These are phyloP conservation scores for Cladosporium austrohemisphaericum DNA, from an alignment of 2,329 filamentous ascomycete species.

Conservation along the genomic window DNA sequence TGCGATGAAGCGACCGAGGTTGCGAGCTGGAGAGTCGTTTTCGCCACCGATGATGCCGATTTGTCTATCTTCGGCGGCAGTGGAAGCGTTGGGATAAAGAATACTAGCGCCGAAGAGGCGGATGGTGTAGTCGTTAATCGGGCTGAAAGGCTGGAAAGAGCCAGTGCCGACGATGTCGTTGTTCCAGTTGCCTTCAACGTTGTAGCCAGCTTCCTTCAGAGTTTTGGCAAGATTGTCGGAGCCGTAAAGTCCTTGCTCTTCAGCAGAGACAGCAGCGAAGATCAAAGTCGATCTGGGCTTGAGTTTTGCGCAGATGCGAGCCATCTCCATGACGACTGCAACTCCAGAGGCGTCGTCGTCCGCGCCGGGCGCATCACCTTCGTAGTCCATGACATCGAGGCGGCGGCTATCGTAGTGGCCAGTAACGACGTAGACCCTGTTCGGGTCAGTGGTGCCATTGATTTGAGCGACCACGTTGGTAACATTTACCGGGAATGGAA, in stretches of 20 bases:
- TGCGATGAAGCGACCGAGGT: conserved; percentile 53
- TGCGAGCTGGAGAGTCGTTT: conserved; percentile 54
- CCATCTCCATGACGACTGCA: conserved; percentile 54
- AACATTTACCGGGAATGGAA: conserved; percentile 51
- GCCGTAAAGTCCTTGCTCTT: conserved; percentile 56
- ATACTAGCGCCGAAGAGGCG: conserved; percentile 49
- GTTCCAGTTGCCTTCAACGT: conserved; percentile 57
- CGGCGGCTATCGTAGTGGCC: conserved; percentile 56
- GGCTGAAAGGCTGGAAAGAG: conserved; percentile 37
- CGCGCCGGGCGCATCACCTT: conserved; percentile 53
- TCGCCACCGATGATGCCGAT: conserved; percentile 48
- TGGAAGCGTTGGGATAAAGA: conserved; percentile 47
- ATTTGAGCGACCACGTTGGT: conserved; percentile 53
- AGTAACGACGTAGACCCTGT: conserved; percentile 51
- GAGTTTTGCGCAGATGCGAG: conserved; percentile 48
- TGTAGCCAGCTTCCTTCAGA: conserved; percentile 48
- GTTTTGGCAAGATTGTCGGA: conserved; percentile 51
- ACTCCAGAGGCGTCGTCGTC: conserved; percentile 58
- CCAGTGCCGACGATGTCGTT: conserved; percentile 55
- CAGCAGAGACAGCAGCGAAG: conserved; percentile 55
- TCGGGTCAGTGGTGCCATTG: conserved; percentile 47
- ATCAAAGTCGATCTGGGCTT: conserved; percentile 52
- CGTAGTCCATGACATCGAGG: conserved; percentile 50
- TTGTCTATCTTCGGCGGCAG: conserved; percentile 33
- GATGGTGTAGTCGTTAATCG: conserved; percentile 43